Evolutionary conservation across 2,329 filamentous ascomycete genomes (phyloP), one percentile per base, ranked within the genome.

Genomic region (Blastomyces emzantsi): DNA sequence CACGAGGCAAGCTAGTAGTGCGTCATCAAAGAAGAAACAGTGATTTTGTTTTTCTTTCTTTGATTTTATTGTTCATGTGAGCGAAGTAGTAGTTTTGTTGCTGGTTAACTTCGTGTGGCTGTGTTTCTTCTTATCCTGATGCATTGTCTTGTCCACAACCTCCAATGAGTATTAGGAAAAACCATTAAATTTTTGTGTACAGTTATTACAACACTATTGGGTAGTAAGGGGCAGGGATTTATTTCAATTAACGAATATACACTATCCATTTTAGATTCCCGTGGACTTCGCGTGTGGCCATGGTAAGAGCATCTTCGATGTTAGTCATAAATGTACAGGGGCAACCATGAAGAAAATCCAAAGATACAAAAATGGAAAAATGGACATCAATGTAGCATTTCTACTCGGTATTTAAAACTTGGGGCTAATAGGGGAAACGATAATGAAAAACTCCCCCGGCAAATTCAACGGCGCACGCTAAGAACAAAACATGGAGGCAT

Each of bases 11-110:
- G 61, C 63, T n/a, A 73, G 70, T 62, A 64, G 62, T 43, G 36
- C n/a, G 5, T 58, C 55, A 49, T 66, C 68, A n/a, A 73, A 73
- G 63, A 74, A 74, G 68, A 72, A 69, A 54, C 72, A 71, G 65
- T 74, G 65, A 69, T 66, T 65, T 49, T 58, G 25, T 39, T 11
- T n/a, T 19, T 63, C 7, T 56, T 56, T 39, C 36, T 39, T 39
- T 39, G 36, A 39, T 39, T 39, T 39, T 4, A 39, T 39, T 2
- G 36, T 13, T 19, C 47, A 33, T 51, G 47, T 13, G 11, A 43
- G 6, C 33, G 28, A 30, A 7, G 22, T 57, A 28, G 39, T 47
- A 9, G 17, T 19, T 63, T 39, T 52, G 41, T 60, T 47, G 25
- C 11, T 33, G 25, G 19, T 54, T 52, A n/a, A 39, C 22, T 56